Conservation (phyloP, 2,329 filamentous ascomycete species). For the Neonectria punicea region DNA sequence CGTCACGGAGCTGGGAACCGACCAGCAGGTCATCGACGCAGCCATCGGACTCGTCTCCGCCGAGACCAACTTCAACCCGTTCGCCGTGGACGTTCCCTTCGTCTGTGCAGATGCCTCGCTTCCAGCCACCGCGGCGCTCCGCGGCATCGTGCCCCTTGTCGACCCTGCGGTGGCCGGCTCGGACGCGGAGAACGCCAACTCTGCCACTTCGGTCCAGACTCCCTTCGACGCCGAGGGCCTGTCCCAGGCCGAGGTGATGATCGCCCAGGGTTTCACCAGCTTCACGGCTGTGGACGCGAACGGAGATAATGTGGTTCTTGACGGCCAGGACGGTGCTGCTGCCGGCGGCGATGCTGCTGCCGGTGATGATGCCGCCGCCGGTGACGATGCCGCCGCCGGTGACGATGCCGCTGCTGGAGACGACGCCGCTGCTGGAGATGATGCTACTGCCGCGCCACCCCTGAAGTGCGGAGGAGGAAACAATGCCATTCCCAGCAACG, state of each 20-base stretch:
- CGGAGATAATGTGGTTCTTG: conserved; percentile 46
- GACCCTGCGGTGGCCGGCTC: conserved; percentile 70
- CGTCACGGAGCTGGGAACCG: conserved; percentile 68
- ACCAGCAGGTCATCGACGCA: conserved; percentile 68
- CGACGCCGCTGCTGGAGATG: neutral
- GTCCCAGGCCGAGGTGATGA: conserved; percentile 73
- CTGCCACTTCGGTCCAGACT: conserved; percentile 58
- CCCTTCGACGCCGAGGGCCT: conserved; percentile 70
- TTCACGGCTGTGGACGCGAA: conserved; percentile 58
- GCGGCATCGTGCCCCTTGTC: conserved; percentile 74
- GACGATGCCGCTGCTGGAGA: neutral
- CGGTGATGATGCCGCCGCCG: conserved; percentile 8
- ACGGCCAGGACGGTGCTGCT: conserved; percentile 49
- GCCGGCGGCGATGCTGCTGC: conserved; percentile 36
- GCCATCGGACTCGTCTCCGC: conserved; percentile 72
- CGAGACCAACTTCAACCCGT: conserved; percentile 80
- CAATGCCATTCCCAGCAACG: neutral
- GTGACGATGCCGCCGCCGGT: neutral
- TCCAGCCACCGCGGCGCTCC: conserved; percentile 68
- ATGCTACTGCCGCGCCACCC: neutral
- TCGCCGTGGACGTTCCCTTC: conserved; percentile 66
- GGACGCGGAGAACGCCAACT: conserved; percentile 69
- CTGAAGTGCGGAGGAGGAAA: neutral
- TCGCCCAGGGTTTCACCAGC: conserved; percentile 70
- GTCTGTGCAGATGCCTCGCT: conserved; percentile 73